A percentile compares a stretch with the other conserved stretches of the same genome.
phyloP scores from a whole-genome alignment of 2,329 filamentous ascomycete species.

The Elsinoe arachidis region DNA sequence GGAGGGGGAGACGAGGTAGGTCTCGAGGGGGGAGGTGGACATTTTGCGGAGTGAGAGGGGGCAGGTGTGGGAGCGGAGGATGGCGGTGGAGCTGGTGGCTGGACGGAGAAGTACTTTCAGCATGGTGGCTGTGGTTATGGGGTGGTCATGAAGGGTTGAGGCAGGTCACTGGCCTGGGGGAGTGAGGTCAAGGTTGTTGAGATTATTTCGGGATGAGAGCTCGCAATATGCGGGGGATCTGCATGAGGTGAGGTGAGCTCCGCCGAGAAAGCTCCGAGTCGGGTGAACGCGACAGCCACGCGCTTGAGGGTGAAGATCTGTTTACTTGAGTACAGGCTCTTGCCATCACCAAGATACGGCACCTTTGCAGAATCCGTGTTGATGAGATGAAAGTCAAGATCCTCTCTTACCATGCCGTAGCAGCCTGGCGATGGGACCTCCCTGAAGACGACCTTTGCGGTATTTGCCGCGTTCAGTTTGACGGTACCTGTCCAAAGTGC shows the following conservation, averaged over 20 bases:
- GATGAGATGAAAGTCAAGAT: conserved; percentile 87
- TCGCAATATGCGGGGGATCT: conserved; percentile 6
- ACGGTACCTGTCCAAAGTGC: conserved; percentile 95
- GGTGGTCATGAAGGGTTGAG: conserved; percentile 25
- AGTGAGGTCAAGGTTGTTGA: neutral
- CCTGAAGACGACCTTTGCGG: conserved; percentile 88
- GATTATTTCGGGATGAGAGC: conserved; percentile 7
- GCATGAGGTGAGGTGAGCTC: neutral
- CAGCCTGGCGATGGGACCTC: conserved; percentile 96
- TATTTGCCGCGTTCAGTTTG: conserved; percentile 96
- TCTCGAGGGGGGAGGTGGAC: conserved; percentile 46
- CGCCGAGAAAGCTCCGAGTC: conserved; percentile 5
- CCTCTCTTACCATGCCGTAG: conserved; percentile 85
- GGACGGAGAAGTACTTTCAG: conserved; percentile 1
- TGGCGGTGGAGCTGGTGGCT: neutral
- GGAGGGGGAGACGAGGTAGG: conserved; percentile 77
- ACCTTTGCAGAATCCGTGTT: neutral
- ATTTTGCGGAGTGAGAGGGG: conserved; percentile 6
- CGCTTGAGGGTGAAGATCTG: conserved; percentile 7
- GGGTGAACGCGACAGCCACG: neutral
- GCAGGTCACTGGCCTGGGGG: conserved; percentile 9
- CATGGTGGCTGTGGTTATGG: conserved; percentile 33
- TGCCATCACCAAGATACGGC: neutral
- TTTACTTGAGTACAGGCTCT: neutral
- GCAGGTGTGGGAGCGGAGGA: neutral